A percentile compares a stretch with the other conserved stretches of the same genome.
phyloP scores from a whole-genome alignment of 2,329 filamentous ascomycete species.

The Sordariomycetes sp. region DNA sequence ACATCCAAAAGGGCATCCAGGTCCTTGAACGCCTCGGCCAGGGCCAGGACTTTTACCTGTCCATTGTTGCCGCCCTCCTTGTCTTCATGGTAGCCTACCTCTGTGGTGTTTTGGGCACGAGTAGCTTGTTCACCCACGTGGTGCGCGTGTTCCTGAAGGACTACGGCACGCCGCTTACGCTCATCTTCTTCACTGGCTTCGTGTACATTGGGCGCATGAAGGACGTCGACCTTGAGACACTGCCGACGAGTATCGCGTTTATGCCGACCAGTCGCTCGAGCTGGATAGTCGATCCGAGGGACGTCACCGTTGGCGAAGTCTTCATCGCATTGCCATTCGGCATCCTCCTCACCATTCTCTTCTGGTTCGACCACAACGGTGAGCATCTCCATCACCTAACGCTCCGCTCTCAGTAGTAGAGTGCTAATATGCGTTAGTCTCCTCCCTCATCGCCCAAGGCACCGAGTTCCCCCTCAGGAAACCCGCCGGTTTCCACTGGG shows the following conservation, averaged over 20 bases:
- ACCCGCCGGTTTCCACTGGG: conserved; percentile 77
- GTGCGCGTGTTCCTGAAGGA: conserved; percentile 77
- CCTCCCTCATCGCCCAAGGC: conserved; percentile 69
- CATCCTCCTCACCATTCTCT: conserved; percentile 67
- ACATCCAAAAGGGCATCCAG: conserved; percentile 82
- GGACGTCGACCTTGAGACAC: conserved; percentile 51
- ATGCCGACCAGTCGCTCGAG: conserved; percentile 58
- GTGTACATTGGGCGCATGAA: conserved; percentile 76
- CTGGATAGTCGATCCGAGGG: conserved; percentile 77
- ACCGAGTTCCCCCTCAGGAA: conserved; percentile 72
- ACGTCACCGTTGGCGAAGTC: conserved; percentile 56
- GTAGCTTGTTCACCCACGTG: conserved; percentile 60
- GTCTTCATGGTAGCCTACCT: conserved; percentile 67
- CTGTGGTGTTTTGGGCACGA: conserved; percentile 57
- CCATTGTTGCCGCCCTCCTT: conserved; percentile 61
- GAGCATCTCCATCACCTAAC: conserved; percentile 10
- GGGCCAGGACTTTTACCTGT: conserved; percentile 60
- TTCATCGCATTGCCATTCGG: conserved; percentile 85
- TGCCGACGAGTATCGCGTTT: conserved; percentile 69
- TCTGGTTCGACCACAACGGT: conserved; percentile 87
- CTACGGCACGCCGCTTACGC: conserved; percentile 72
- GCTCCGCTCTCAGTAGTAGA: not conserved
- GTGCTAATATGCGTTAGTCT: conserved; percentile 38
- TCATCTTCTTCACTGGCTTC: conserved; percentile 83
- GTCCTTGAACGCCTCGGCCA: conserved; percentile 65